A percentile compares a stretch with the other conserved stretches of the same genome.
These are phyloP conservation scores for Kodamaea jinghongensis DNA, from an alignment of 805 yeast species.

Conservation along the genomic window DNA sequence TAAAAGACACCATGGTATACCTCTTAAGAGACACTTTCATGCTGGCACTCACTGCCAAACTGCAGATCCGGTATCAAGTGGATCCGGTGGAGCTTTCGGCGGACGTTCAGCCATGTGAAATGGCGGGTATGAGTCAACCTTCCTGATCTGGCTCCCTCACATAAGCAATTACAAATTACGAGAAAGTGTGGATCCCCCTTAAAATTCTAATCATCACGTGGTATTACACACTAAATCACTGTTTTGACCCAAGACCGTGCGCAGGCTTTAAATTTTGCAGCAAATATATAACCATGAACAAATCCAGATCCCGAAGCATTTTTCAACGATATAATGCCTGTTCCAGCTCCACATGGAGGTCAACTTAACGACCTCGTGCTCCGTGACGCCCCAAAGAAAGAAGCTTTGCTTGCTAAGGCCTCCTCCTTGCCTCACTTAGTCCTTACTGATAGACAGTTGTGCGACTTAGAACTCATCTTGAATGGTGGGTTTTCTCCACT, in stretches of 20 bases:
- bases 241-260: not conserved
- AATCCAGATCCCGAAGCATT: not conserved
- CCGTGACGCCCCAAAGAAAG: conserved; percentile 68
- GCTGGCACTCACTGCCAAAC: no score
- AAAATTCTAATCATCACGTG: not conserved
- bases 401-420: conserved; percentile 57
- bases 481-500: conserved; percentile 94
- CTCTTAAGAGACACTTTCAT: no score
- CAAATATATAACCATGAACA: not conserved
- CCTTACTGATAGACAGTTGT: conserved; percentile 83
- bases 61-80: no score
- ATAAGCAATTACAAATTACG: no score
- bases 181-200: no score
- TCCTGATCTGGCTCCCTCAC: no score
- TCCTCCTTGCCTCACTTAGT: conserved; percentile 45
- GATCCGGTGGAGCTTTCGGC: no score
- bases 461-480: conserved; percentile 88
- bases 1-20: no score
- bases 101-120: no score
- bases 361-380: conserved; percentile 76
- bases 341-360: conserved; percentile 87
- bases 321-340: conserved; percentile 44
- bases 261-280: not conserved
- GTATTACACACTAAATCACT: not conserved
- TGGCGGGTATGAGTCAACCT: no score